phyloP scores from a whole-genome alignment of 768 basidiomycete species.

The Mycena floridula region DNA sequence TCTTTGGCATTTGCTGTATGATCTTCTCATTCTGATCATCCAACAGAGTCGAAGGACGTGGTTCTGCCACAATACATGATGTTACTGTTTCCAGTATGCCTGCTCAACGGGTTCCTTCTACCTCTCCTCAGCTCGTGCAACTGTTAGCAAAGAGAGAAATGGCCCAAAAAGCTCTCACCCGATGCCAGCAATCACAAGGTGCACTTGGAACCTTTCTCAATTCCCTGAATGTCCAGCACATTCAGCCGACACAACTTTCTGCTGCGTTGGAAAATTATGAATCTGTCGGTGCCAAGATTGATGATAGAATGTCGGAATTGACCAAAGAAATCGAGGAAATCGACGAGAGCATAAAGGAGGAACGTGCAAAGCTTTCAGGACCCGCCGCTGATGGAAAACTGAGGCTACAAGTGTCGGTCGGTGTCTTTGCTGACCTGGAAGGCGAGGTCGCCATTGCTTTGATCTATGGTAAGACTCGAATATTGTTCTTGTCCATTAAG shows the following conservation, averaged over 20 bases:
- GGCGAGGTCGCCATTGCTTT: conserved; percentile 8
- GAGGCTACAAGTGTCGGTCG: conserved; percentile 2
- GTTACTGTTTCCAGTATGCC: conserved; percentile 5
- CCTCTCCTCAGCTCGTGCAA: background rate
- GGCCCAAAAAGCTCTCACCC: conserved; percentile 2
- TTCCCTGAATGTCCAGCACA: conserved; percentile 4
- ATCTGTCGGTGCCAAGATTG: conserved; percentile 1
- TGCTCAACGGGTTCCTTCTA: background rate
- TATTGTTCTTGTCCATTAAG: background rate
- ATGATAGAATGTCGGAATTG: conserved; percentile 4
- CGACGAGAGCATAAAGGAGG: background rate
- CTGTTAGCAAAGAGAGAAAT: background rate
- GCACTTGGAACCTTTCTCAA: conserved; percentile 1
- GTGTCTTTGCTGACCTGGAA: conserved; percentile 8
- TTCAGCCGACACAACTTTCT: background rate
- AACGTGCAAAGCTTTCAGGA: background rate
- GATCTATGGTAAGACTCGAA: conserved; percentile 7
- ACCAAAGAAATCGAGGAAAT: conserved; percentile 3
- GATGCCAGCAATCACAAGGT: conserved; percentile 3
- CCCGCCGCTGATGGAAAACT: background rate
- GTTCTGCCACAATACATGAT: conserved; percentile 10
- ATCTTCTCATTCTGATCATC: background rate
- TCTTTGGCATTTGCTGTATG: background rate
- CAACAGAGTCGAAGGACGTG: conserved; percentile 11
- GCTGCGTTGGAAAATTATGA: conserved; percentile 4